Evolutionary conservation across 176 grass and related monocot genomes (phyloP).

Genomic region (Calamus simplicifolius): DNA sequence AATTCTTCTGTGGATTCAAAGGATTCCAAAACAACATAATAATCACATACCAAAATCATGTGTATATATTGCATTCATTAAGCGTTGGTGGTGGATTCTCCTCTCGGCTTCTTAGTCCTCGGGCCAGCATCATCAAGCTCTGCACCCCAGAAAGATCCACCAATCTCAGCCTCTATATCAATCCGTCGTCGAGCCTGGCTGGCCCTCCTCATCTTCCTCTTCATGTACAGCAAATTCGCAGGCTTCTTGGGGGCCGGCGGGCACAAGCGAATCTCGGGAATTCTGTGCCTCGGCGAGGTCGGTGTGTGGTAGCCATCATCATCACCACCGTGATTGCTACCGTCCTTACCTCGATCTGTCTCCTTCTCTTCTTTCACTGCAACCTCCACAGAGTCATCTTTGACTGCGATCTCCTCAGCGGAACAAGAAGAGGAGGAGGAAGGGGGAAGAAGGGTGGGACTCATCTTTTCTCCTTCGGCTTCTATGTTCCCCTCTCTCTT

Average conservation of each 20-base stretch:
- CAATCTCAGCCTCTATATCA: too few species aligned
- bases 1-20: too few species aligned
- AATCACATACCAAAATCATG: too few species aligned
- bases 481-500: too few species aligned
- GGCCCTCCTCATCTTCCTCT: not conserved
- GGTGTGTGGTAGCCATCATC: not conserved
- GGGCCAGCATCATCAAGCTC: too few species aligned
- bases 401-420: not conserved
- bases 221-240: not conserved
- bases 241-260: not conserved
- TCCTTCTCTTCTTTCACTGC: not conserved
- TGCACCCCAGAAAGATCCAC: too few species aligned
- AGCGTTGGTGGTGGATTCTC: too few species aligned
- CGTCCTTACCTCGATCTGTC: not conserved
- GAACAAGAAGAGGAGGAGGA: not conserved
- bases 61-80: too few species aligned
- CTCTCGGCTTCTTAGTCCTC: too few species aligned
- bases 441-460: not conserved
- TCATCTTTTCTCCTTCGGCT: too few species aligned
- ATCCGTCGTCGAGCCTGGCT: too few species aligned
- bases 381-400: not conserved
- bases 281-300: not conserved
- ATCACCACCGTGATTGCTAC: not conserved
- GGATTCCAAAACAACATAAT: too few species aligned
- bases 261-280: not conserved